These are phyloP conservation scores for Macadamia tetraphylla DNA, from an alignment of 164 flowering plant genomes.

Conservation along the genomic window DNA sequence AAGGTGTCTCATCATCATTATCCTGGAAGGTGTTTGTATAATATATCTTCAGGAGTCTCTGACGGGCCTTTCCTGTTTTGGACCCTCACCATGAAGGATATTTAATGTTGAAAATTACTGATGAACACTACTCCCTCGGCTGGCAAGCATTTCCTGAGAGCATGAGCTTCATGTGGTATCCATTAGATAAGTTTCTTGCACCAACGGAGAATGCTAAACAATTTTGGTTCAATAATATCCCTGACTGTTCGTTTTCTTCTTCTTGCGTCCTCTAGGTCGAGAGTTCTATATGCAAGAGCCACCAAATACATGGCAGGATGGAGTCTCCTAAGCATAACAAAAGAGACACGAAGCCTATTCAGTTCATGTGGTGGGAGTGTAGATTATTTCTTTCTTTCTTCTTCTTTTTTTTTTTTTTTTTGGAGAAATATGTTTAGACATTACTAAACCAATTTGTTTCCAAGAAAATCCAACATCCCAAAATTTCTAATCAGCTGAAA, in stretches of 20 bases:
- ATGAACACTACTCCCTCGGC: neutral
- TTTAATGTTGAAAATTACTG: neutral
- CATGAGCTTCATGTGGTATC: neutral
- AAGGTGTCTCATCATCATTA: no score
- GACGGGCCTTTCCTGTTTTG: no score
- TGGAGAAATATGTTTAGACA: neutral
- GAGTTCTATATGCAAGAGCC: slow-evolving; percentile 86
- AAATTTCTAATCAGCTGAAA: slow-evolving; percentile 3
- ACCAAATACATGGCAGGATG: slow-evolving; percentile 92
- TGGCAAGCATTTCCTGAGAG: neutral
- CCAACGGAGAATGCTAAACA: slow-evolving; percentile 53
- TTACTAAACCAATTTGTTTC: neutral
- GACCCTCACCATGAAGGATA: neutral
- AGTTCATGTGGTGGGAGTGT: neutral
- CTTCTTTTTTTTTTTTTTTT: no score
- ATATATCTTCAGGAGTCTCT: no score
- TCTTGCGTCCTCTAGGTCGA: slow-evolving; percentile 76
- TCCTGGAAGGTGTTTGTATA: no score
- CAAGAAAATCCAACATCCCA: neutral
- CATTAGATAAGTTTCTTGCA: slow-evolving; percentile 49
- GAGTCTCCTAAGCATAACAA: slow-evolving; percentile 62
- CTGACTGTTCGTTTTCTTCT: slow-evolving; percentile 40
- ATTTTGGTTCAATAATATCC: slow-evolving; percentile 35
- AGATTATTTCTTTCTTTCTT: no score
- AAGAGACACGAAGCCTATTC: neutral